phyloP scores from a whole-genome alignment of 768 basidiomycete genomes.

The Mycena alexandri region DNA sequence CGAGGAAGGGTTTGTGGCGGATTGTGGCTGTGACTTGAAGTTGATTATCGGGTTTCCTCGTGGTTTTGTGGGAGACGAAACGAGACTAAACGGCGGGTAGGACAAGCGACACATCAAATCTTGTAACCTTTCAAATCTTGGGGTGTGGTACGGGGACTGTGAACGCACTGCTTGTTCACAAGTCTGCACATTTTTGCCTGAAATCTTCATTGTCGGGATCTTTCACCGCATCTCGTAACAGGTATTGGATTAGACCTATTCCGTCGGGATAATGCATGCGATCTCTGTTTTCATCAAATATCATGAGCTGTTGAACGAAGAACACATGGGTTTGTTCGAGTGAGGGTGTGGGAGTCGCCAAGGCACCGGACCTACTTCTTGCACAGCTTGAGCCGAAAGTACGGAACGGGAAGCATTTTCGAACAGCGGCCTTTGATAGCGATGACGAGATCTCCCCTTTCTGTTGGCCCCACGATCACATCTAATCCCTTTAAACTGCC shows the following conservation, averaged over 20 bases:
- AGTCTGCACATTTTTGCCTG: too few species aligned
- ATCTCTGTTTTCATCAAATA: not conserved
- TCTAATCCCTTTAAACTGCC: constrained; percentile 10
- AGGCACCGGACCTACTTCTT: not conserved
- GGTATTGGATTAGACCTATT: constrained; percentile 6
- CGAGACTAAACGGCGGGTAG: too few species aligned
- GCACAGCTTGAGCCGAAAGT: constrained; percentile 10
- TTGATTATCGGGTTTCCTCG: too few species aligned
- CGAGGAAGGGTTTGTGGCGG: too few species aligned
- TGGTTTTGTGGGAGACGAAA: too few species aligned
- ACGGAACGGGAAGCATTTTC: constrained; percentile 7
- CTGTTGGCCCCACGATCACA: not conserved
- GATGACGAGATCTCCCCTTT: not conserved
- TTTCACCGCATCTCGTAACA: too few species aligned
- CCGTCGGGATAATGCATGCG: not conserved
- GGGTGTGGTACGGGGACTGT: too few species aligned
- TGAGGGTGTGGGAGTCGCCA: not conserved
- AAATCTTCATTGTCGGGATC: too few species aligned
- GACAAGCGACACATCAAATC: too few species aligned
- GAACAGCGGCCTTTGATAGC: not conserved
- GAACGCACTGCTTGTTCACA: too few species aligned
- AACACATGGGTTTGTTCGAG: not conserved
- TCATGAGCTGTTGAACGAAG: constrained; percentile 12
- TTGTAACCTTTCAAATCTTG: too few species aligned
- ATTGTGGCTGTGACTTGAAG: too few species aligned